These are phyloP conservation scores for Diversispora epigaea DNA, from an alignment of 192 early-diverging fungal genomes.

Conservation along the genomic window DNA sequence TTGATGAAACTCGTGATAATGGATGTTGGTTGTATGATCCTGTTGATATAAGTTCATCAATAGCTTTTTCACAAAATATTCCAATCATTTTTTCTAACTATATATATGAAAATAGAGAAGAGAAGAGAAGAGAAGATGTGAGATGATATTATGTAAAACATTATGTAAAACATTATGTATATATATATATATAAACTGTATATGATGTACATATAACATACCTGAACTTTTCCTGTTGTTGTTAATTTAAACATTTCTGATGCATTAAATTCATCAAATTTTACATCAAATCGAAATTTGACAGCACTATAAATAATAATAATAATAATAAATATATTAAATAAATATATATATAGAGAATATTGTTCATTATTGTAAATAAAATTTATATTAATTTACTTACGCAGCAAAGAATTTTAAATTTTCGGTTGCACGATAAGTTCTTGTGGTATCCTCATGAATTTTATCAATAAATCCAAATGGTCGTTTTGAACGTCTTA, in stretches of 20 bases:
- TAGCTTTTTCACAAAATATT: constrained; percentile 32
- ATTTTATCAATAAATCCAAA: constrained; percentile 61
- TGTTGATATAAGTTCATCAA: constrained; percentile 32
- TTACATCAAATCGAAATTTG: constrained; percentile 55
- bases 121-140: no score
- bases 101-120: background rate
- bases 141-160: no score
- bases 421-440: constrained; percentile 59
- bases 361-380: background rate
- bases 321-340: background rate
- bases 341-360: background rate
- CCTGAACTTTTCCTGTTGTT: constrained; percentile 40
- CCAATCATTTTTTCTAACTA: constrained; percentile 21
- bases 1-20: constrained; percentile 21
- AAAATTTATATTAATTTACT: constrained; percentile 17
- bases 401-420: constrained; percentile 59
- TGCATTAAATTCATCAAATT: constrained; percentile 49
- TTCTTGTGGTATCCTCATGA: constrained; percentile 51
- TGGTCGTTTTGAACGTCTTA: constrained; percentile 50
- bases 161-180: background rate
- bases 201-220: constrained; percentile 32
- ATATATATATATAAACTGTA: no score
- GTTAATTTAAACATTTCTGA: constrained; percentile 53
- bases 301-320: constrained; percentile 45
- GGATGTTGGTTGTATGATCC: constrained; percentile 16